These are phyloP conservation scores for Fusarium verticillioides DNA, from an alignment of 2,329 filamentous ascomycete genomes.

Conservation along the genomic window DNA sequence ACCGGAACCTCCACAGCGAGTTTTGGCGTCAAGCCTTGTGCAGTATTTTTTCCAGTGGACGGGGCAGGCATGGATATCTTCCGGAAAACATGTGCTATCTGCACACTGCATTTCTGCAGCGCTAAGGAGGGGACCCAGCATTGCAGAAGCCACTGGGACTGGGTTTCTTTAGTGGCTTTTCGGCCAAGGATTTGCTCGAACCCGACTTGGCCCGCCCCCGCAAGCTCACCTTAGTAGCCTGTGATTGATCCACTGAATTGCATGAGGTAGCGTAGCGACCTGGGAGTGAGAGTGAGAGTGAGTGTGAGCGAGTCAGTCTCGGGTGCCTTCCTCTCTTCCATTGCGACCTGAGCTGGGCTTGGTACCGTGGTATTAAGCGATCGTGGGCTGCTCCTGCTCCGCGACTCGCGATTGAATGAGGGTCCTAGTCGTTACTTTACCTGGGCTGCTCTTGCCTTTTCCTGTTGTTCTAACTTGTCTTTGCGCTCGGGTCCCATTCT, in stretches of 20 bases:
- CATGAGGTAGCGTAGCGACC: conserved; percentile 15
- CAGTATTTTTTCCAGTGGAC: not conserved
- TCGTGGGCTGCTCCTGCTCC: conserved; percentile 35
- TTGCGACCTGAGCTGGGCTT: not conserved
- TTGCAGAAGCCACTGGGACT: conserved; percentile 15
- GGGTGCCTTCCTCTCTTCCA: not conserved
- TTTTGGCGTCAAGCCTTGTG: not conserved
- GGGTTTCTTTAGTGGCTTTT: conserved; percentile 4
- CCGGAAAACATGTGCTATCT: not conserved
- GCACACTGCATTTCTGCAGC: not conserved
- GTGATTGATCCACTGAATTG: conserved; percentile 30
- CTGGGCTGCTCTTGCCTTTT: not conserved
- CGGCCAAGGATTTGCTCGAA: conserved; percentile 26
- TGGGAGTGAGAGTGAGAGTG: not conserved
- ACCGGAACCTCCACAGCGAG: not conserved
- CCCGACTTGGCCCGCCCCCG: conserved; percentile 43
- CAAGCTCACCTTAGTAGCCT: conserved; percentile 36
- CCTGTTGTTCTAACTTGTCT: not conserved
- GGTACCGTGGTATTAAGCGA: conserved; percentile 39
- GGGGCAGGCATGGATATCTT: not conserved
- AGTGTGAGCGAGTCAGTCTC: conserved; percentile 36
- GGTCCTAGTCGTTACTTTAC: not conserved
- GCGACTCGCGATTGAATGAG: conserved; percentile 11
- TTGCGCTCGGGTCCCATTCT: conserved; percentile 18
- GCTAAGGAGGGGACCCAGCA: conserved; percentile 20